A percentile compares a stretch with the other conserved stretches of the same genome.
These are phyloP conservation scores for Grifola frondosa DNA, from an alignment of 1,284 basidiomycete species.

Conservation along the genomic window DNA sequence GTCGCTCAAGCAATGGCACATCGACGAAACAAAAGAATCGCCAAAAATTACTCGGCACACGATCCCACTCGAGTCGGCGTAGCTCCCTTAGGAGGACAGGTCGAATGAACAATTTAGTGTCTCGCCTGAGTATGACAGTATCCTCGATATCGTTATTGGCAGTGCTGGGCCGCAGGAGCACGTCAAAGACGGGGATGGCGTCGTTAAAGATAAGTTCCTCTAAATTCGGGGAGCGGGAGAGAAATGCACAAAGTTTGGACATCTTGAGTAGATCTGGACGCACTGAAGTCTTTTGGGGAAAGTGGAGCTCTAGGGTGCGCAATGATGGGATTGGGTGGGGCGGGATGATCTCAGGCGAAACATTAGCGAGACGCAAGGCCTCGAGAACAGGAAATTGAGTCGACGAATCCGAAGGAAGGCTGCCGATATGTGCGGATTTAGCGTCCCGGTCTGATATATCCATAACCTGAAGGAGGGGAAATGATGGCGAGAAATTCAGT, in stretches of 20 bases:
- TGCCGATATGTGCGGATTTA: neutral
- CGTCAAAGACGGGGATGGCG: conserved; percentile 9
- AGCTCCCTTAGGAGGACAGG: conserved; percentile 8
- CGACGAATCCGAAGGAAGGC: neutral
- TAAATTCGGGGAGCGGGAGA: conserved; percentile 6
- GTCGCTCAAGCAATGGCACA: conserved; percentile 7
- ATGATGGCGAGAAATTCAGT: neutral
- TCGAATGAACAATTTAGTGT: neutral
- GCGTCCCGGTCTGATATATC: neutral
- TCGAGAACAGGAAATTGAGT: neutral
- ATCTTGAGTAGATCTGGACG: neutral
- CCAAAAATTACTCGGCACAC: conserved; percentile 15
- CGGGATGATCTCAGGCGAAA: neutral
- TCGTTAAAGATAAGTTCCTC: conserved; percentile 6
- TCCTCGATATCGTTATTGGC: neutral
- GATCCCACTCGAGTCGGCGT: conserved; percentile 11
- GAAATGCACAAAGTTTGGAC: conserved; percentile 6
- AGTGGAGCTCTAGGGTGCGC: neutral
- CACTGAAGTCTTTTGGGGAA: neutral
- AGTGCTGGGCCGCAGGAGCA: neutral
- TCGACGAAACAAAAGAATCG: conserved; percentile 10
- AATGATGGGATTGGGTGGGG: neutral
- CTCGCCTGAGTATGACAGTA: neutral
- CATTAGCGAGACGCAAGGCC: neutral
- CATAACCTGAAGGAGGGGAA: neutral